A percentile compares a stretch with the other conserved stretches of the same genome.
Evolutionary conservation across 345 rosid genomes (phyloP).

Genomic region (sweet orange (Citrus sinensis)): DNA sequence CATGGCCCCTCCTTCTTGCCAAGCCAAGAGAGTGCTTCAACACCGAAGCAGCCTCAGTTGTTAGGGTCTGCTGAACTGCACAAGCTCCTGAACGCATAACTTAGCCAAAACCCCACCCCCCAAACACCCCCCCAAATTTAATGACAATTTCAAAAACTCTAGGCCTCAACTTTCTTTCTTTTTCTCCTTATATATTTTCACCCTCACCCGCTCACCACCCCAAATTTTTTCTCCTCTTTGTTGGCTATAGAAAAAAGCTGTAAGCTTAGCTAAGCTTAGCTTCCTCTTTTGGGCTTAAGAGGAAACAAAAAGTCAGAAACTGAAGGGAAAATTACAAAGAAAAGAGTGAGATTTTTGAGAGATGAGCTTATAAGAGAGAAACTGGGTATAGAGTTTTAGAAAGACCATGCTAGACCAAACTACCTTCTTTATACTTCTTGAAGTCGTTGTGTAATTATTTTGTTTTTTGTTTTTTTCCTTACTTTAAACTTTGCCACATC

Average conservation of each 20-base stretch:
- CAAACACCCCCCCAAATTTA: constrained; percentile 31
- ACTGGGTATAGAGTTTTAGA: constrained; percentile 29
- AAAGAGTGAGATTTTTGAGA: constrained; percentile 5
- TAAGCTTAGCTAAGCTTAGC: not conserved
- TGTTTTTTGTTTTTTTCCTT: constrained; percentile 3
- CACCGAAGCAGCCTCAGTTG: constrained; percentile 94
- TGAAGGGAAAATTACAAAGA: not conserved
- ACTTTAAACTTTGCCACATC: constrained; percentile 32
- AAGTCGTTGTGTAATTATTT: constrained; percentile 5
- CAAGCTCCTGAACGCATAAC: constrained; percentile 95
- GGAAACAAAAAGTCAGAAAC: not conserved
- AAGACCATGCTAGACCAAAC: constrained; percentile 27
- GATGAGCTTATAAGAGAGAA: constrained; percentile 16
- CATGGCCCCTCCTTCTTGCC: constrained; percentile 91
- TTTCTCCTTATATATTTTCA: constrained; percentile 5
- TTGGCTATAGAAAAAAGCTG: constrained; percentile 3
- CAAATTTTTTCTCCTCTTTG: not conserved
- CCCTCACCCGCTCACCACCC: constrained; percentile 20
- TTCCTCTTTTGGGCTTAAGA: constrained; percentile 16
- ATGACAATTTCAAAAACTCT: not conserved
- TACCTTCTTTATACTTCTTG: constrained; percentile 43
- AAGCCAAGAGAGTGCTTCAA: constrained; percentile 89
- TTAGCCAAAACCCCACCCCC: constrained; percentile 54
- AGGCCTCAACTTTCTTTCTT: constrained; percentile 7
- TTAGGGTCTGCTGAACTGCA: constrained; percentile 95